Base-by-base conservation (phyloP, 345 rosid genomes). In the Citrus glauca region DNA sequence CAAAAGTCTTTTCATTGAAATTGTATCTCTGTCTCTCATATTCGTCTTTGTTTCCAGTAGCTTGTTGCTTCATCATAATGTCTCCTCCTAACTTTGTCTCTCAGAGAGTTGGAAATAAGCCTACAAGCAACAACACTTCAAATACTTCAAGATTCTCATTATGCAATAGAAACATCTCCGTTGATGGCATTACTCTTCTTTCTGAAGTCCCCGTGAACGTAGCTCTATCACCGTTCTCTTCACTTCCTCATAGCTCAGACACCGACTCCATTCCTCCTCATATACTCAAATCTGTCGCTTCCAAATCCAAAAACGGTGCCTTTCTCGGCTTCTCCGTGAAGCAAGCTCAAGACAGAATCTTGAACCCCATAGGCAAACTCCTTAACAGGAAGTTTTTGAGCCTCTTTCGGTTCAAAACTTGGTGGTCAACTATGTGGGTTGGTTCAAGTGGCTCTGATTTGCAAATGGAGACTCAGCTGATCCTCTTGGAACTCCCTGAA, bases 351-450 rank as follows among this genome's bases (percentile, higher is more conserved):
- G 81, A 80, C 20, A n/a, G 80, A 19, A 45, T 77, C 35, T 50
- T 71, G 38, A 85, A 79, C 70, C 69, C 87, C 28, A 66, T 85
- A 4, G 85, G 85, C 4, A 80, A 66, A 37, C 73, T 85, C 42
- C 56, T 62, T 1, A 72, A 40, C n/a, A 82, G 81, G 77, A 76
- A 85, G 0, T 85, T 82, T 28, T n/a, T 82, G 22, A 76, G 83
- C 57, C n/a, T 85, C 24, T 82, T 85, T 35, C 72, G 85, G 42
- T 85, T 82, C 87, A 85, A 85, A 77, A 82, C 83, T 0, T 85
- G 87, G 87, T 82, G 83, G 83, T 80, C 85, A 22, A 85, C 87
- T 45, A 77, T 79, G 85, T 82, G 85, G 87, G 75, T 79, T 6
- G 85, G 85, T n/a, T 60, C 37, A n/a, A 79, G 64, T 3, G 85